These are phyloP conservation scores for Paraphaeosphaeria sporulosa DNA, from an alignment of 2,329 filamentous ascomycete genomes.

Conservation along the genomic window DNA sequence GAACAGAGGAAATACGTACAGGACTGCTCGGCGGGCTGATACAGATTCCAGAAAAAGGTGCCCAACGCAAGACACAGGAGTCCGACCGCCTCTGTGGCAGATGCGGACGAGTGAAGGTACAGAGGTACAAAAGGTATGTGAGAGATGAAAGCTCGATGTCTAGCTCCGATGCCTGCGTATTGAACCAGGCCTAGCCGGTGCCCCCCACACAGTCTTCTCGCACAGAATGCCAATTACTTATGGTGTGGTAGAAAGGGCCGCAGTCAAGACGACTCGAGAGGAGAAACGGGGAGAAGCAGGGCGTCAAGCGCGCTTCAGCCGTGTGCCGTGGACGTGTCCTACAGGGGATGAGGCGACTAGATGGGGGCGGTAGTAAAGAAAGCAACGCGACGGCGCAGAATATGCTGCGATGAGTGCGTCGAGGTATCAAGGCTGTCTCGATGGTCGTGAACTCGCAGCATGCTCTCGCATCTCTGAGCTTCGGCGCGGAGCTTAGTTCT, in stretches of 20 bases:
- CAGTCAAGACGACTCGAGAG: background rate
- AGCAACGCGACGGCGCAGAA: background rate
- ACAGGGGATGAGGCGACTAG: background rate
- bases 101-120: slow-evolving; percentile 48
- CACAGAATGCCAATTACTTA: background rate
- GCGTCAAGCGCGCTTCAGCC: slow-evolving; percentile 1
- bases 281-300: background rate
- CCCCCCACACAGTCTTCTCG: background rate
- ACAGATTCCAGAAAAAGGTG: slow-evolving; percentile 43
- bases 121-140: slow-evolving; percentile 33
- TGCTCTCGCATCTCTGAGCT: background rate
- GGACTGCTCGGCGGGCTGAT: slow-evolving; percentile 42
- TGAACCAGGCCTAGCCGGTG: slow-evolving; percentile 19
- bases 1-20: slow-evolving; percentile 51
- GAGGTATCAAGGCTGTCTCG: background rate
- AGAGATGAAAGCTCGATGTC: slow-evolving; percentile 36
- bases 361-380: background rate
- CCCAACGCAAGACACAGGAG: slow-evolving; percentile 39
- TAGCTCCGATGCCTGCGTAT: slow-evolving; percentile 33
- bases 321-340: background rate
- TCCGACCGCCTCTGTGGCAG: slow-evolving; percentile 51
- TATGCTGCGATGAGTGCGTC: background rate
- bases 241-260: background rate
- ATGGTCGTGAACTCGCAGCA: background rate
- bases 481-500: slow-evolving; percentile 4